A percentile compares a stretch with the other conserved stretches of the same genome.
These are phyloP conservation scores for Lathyrus aphaca DNA, from an alignment of 306 rosid species.

Conservation along the genomic window DNA sequence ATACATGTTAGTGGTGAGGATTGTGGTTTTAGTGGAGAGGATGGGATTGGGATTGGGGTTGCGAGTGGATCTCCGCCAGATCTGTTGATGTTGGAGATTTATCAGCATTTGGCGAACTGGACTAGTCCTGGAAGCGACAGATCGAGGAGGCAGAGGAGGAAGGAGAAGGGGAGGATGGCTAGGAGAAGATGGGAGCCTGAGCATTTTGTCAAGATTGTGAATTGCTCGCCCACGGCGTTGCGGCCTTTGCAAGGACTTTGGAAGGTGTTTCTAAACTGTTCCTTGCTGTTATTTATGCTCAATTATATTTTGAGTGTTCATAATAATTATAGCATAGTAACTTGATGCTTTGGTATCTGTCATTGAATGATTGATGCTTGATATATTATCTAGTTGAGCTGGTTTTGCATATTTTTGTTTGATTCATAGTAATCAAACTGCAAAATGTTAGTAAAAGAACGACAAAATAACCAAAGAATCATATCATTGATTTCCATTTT, in stretches of 20 bases:
- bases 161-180: conserved; percentile 69
- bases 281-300: conserved; percentile 43
- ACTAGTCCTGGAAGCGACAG: conserved; percentile 76
- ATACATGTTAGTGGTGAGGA: conserved; percentile 50
- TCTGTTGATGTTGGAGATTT: conserved; percentile 72
- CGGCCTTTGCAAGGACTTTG: conserved; percentile 97
- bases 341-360: conserved; percentile 14
- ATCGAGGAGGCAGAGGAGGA: conserved; percentile 78
- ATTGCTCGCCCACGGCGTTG: conserved; percentile 70
- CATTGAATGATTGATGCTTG: conserved; percentile 26
- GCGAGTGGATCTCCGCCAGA: conserved; percentile 75
- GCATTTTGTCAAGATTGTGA: conserved; percentile 89
- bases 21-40: conserved; percentile 47
- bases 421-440: conserved; percentile 18
- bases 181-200: conserved; percentile 86
- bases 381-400: conserved; percentile 11
- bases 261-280: conserved; percentile 65
- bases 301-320: conserved; percentile 11
- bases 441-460: conserved; percentile 2
- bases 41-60: conserved; percentile 4
- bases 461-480: not conserved
- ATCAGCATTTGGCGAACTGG: conserved; percentile 86
- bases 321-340: not conserved
- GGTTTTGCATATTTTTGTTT: conserved; percentile 4
- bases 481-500: conserved; percentile 25